Conservation (phyloP, 441 rosid genomes). For the Croton laevigatus region DNA sequence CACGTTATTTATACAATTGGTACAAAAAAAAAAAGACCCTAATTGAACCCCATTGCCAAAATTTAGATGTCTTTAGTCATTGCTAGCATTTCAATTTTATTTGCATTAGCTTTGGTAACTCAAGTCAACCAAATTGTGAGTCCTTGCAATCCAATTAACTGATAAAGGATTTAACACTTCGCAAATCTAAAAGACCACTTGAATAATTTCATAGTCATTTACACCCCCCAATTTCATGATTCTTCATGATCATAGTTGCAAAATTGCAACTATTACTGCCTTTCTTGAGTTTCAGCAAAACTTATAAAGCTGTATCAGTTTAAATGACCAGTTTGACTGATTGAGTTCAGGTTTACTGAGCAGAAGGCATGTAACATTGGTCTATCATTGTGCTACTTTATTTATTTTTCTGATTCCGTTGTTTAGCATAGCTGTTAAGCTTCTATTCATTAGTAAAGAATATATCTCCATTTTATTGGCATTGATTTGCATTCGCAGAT, state of each 20-base stretch:
- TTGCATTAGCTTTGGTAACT: not conserved
- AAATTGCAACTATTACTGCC: not conserved
- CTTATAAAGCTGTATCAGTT: not conserved
- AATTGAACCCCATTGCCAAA: not conserved
- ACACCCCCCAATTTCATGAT: not conserved
- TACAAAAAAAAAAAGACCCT: not conserved
- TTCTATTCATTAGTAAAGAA: not conserved
- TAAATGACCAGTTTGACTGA: not conserved
- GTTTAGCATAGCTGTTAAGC: not conserved
- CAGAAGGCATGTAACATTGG: not conserved
- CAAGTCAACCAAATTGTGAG: not conserved
- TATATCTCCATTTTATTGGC: not conserved
- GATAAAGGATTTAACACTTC: too few relatives aligned
- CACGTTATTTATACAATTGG: not conserved
- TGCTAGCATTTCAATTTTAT: not conserved
- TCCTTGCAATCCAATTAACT: not conserved
- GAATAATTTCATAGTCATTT: not conserved
- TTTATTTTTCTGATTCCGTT: not conserved
- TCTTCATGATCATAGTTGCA: not conserved
- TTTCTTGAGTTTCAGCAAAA: not conserved
- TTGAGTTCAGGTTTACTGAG: not conserved
- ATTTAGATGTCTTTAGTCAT: not conserved
- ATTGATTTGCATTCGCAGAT: not conserved
- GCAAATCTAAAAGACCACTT: conserved; percentile 1
- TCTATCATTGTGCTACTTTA: not conserved